Conservation (phyloP, 306 rosid genomes). For the Ceratonia siliqua region DNA sequence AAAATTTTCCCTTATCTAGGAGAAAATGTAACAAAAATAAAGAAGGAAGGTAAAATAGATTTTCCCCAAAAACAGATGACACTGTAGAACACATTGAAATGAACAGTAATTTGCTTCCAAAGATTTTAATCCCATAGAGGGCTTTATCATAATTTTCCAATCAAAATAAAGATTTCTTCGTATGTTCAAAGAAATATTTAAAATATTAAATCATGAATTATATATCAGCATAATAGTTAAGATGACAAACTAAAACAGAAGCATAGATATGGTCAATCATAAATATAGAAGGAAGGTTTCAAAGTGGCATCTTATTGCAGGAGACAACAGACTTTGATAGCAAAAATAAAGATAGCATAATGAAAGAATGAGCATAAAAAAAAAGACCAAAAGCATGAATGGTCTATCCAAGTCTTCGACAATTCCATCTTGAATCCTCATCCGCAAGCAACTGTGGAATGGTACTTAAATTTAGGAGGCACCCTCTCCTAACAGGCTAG, state of each 20-base stretch:
- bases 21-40: no score
- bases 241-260: not conserved
- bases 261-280: not conserved
- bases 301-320: not conserved
- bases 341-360: not conserved
- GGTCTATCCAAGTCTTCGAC: no score
- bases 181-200: not conserved
- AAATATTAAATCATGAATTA: not conserved
- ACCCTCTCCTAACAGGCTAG: no score
- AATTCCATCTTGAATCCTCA: no score
- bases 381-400: no score
- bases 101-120: not conserved
- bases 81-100: not conserved
- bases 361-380: not conserved
- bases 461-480: no score
- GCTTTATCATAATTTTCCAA: no score
- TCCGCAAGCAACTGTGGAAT: no score
- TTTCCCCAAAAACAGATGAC: no score
- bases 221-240: not conserved
- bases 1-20: no score
- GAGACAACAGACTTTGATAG: not conserved
- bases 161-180: no score
- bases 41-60: no score
- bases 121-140: not conserved
- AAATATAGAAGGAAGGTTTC: not conserved